Base-by-base conservation (phyloP, 176 grass and related monocot species). In the Calamus simplicifolius region DNA sequence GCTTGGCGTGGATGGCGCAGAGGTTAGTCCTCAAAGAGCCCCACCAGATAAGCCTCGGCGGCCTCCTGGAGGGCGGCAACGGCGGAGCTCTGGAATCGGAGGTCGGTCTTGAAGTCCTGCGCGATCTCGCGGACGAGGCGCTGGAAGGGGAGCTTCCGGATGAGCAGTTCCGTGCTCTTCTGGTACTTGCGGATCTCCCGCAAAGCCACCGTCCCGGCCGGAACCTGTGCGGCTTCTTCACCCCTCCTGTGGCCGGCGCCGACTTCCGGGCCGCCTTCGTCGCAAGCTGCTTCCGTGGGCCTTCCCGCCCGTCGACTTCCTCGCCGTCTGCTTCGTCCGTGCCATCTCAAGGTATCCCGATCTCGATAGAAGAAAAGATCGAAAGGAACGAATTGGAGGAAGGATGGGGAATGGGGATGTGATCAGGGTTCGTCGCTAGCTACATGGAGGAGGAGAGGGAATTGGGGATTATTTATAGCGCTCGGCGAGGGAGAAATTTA, bases 1-100 rank as follows among this genome's bases (percentile, higher is more conserved):
- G 18, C 62, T 65, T 65, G 62, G 62, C 62, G 49, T 65, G 62
- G 48, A 65, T 65, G 48, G 62, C 62, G 25, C 62, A 65, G 23
- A 65, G 48, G 48, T 65, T 65, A 5, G 62, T 68, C 66, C 66
- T 68, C 66, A 16, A 68, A 68, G 52, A 68, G 66, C 3, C 66
- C 66, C 12, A 68, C 66, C 17, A 57, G 25, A 27, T 68, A 68
- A 4, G 66, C 66, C 66, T 68, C 66, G 12, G 52, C 52, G 13
- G 66, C 66, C 66, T 68, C 66, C 66, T 68, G 66, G 14, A 66
- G 49, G 0, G 63, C 63, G 5, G 63, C 16, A 5, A 66, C 63
- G 14, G 49, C 63, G 19, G 63, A 66, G 25, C 63, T 66, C 63
- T 66, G 63, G 23, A 66, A 66, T 14, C 63, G 63, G 49, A 66